Percentiles rank a stretch among this genome's conserved stretches.
phyloP scores from a whole-genome alignment of 1,284 basidiomycete genomes.

The Boletus semigastroideus region DNA sequence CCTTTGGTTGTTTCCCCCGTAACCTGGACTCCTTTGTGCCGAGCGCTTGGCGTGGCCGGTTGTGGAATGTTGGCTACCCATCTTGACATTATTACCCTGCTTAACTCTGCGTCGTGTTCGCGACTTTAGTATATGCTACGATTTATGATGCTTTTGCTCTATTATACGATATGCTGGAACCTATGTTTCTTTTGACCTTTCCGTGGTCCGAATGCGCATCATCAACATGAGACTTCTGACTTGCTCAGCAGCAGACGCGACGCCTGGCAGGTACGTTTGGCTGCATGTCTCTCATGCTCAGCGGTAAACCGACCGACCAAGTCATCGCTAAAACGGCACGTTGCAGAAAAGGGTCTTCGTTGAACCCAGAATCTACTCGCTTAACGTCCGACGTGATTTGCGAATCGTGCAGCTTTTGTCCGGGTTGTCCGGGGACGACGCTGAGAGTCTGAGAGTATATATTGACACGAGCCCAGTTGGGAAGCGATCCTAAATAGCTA shows the following conservation, averaged over 20 bases:
- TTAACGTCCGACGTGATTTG: no score
- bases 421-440: no score
- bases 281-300: no score
- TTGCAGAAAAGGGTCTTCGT: no score
- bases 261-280: no score
- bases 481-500: neutral
- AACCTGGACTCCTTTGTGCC: neutral
- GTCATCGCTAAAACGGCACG: no score
- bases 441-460: neutral
- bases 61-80: neutral
- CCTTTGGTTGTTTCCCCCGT: neutral
- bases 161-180: slow-evolving; percentile 25
- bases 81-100: neutral
- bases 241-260: no score
- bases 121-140: neutral
- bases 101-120: neutral
- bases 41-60: neutral
- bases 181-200: slow-evolving; percentile 6
- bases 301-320: no score
- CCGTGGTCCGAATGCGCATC: neutral
- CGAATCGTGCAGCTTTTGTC: no score
- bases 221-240: no score
- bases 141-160: slow-evolving; percentile 1
- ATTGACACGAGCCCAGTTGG: slow-evolving; percentile 23
- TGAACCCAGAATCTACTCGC: no score